phyloP scores from a whole-genome alignment of 2,329 filamentous ascomycete species.

The Aureobasidium namibiae region DNA sequence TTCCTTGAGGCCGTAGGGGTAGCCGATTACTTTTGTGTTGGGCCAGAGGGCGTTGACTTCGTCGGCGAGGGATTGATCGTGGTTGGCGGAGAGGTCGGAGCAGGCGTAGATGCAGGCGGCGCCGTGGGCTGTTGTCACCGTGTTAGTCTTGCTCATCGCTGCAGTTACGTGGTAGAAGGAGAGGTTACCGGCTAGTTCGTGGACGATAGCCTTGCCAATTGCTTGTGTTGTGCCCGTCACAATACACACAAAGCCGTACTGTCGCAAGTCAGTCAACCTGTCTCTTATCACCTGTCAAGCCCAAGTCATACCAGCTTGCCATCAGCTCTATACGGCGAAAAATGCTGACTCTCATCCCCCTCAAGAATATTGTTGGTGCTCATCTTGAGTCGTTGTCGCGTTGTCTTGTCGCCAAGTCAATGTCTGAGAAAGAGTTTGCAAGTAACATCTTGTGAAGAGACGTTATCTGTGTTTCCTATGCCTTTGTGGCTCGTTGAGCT shows the following conservation, averaged over 20 bases:
- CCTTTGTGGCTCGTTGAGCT: background rate
- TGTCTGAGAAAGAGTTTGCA: background rate
- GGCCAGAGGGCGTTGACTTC: constrained; percentile 38
- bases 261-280: background rate
- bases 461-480: background rate
- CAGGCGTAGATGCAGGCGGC: constrained; percentile 57
- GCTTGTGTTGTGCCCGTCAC: constrained; percentile 55
- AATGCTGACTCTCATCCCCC: constrained; percentile 32
- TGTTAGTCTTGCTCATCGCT: background rate
- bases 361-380: background rate
- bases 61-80: constrained; percentile 35
- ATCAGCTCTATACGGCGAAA: constrained; percentile 50
- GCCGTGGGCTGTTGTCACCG: constrained; percentile 44
- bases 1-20: constrained; percentile 53
- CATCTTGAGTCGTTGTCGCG: constrained; percentile 6
- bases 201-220: constrained; percentile 51
- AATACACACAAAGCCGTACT: constrained; percentile 58
- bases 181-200: constrained; percentile 47
- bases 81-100: constrained; percentile 35
- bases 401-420: background rate
- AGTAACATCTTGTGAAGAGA: background rate
- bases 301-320: constrained; percentile 43
- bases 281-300: background rate
- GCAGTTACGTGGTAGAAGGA: background rate
- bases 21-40: constrained; percentile 54